A percentile compares a stretch with the other conserved stretches of the same genome.
phyloP scores from a whole-genome alignment of 169 alveolate genomes.

The Cryptosporidium baileyi region DNA sequence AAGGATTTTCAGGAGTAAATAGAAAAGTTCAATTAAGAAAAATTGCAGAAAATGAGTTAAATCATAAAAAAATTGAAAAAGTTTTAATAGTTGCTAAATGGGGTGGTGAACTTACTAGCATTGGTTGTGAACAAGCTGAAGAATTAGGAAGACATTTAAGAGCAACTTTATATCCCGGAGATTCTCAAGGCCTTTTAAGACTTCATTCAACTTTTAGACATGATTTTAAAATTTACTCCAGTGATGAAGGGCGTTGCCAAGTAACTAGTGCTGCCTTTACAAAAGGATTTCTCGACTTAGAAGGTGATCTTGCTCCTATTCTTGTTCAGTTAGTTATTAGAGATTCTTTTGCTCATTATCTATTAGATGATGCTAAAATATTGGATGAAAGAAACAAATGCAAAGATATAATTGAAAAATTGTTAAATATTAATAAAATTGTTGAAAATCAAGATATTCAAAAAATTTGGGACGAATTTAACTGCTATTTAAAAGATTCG shows the following conservation, averaged over 20 bases:
- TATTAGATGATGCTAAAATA: constrained; percentile 71
- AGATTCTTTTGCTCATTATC: constrained; percentile 72
- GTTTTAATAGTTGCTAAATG: constrained; percentile 95
- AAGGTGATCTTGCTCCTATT: constrained; percentile 96
- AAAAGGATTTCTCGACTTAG: constrained; percentile 94
- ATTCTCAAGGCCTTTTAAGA: constrained; percentile 92
- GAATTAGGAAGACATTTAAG: constrained; percentile 89
- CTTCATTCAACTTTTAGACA: constrained; percentile 97
- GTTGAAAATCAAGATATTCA: constrained; percentile 40
- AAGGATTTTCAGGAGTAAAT: constrained; percentile 94
- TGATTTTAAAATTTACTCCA: constrained; percentile 95
- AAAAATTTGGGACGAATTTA: constrained; percentile 21
- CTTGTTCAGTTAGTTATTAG: constrained; percentile 91
- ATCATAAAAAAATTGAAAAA: constrained; percentile 24
- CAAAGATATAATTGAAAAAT: constrained; percentile 62
- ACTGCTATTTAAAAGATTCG: not conserved
- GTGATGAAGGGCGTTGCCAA: constrained; percentile 98
- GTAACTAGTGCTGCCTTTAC: constrained; percentile 98
- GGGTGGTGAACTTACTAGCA: constrained; percentile 98
- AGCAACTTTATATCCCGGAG: constrained; percentile 90
- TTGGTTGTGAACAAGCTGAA: constrained; percentile 93
- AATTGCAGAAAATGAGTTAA: constrained; percentile 73
- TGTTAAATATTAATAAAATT: constrained; percentile 49
- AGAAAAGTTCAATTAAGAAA: constrained; percentile 93
- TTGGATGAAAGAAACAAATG: constrained; percentile 13